These are phyloP conservation scores for Chrysanthemum makinoi DNA, from an alignment of 129 eudicot genomes.

Conservation along the genomic window DNA sequence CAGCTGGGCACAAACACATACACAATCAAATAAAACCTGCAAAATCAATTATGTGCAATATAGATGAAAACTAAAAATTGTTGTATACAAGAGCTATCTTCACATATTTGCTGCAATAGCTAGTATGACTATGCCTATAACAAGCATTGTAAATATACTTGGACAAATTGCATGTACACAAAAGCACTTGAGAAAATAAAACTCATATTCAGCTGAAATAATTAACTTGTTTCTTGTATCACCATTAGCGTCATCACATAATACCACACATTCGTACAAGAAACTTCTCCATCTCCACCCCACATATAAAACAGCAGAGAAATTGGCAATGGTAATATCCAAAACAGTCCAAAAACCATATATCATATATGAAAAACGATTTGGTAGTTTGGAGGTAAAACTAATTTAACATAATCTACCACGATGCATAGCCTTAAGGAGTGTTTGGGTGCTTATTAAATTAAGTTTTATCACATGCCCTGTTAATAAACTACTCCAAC, in stretches of 20 bases:
- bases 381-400: background rate
- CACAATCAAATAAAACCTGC: background rate
- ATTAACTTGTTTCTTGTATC: background rate
- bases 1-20: conserved; percentile 10
- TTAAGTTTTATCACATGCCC: no score
- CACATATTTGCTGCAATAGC: background rate
- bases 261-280: background rate
- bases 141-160: background rate
- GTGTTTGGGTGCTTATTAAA: no score
- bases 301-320: background rate
- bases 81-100: background rate
- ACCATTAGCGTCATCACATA: no score
- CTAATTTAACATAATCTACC: background rate
- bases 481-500: no score
- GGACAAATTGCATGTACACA: background rate
- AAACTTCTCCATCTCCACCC: conserved; percentile 4
- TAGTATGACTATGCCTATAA: background rate
- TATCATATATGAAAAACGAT: background rate
- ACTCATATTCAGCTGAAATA: background rate
- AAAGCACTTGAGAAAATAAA: background rate
- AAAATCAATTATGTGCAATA: conserved; percentile 2
- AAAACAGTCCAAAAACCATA: background rate
- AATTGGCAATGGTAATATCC: background rate
- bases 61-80: background rate
- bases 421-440: background rate